Percentiles rank a stretch among this genome's conserved stretches.
Conservation (phyloP, 768 basidiomycete species). For the Kwoniella sp. region DNA sequence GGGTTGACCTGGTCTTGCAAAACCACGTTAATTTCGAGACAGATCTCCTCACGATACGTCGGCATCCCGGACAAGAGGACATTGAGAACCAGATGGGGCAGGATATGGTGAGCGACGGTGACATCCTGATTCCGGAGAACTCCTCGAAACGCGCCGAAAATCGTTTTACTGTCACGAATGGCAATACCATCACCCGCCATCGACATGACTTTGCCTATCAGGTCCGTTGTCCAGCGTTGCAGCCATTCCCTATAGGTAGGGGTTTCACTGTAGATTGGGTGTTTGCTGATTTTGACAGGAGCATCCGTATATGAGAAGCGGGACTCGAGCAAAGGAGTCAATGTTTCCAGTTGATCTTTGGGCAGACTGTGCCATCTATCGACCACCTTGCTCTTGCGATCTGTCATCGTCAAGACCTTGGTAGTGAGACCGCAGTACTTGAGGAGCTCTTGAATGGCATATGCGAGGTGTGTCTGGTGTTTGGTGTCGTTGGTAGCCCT, state of each 20-base stretch:
- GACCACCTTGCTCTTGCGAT: conserved; percentile 63
- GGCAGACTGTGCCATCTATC: conserved; percentile 74
- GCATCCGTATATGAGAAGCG: conserved; percentile 54
- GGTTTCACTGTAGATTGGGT: conserved; percentile 73
- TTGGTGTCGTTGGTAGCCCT: conserved; percentile 89
- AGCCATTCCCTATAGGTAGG: conserved; percentile 94
- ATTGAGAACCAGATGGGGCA: conserved; percentile 87
- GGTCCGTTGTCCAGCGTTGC: conserved; percentile 76
- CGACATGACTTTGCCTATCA: conserved; percentile 58
- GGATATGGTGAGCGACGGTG: conserved; percentile 81
- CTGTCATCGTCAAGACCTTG: conserved; percentile 58
- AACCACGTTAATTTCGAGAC: conserved; percentile 70
- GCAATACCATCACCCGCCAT: conserved; percentile 43
- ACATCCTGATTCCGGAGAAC: conserved; percentile 80
- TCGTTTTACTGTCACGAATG: conserved; percentile 55
- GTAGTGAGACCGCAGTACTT: conserved; percentile 80
- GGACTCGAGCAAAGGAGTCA: conserved; percentile 71
- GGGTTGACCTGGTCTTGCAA: conserved; percentile 78
- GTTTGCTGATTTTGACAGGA: conserved; percentile 49
- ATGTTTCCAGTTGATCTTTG: conserved; percentile 76
- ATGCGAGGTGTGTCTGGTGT: conserved; percentile 84
- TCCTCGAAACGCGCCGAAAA: conserved; percentile 75
- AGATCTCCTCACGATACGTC: conserved; percentile 61
- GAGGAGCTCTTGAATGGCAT: conserved; percentile 84
- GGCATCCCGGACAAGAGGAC: conserved; percentile 71